Percentiles rank a stretch among this genome's conserved stretches.
Conservation (phyloP, 257 asterid species). For the Pogostemon cablin region DNA sequence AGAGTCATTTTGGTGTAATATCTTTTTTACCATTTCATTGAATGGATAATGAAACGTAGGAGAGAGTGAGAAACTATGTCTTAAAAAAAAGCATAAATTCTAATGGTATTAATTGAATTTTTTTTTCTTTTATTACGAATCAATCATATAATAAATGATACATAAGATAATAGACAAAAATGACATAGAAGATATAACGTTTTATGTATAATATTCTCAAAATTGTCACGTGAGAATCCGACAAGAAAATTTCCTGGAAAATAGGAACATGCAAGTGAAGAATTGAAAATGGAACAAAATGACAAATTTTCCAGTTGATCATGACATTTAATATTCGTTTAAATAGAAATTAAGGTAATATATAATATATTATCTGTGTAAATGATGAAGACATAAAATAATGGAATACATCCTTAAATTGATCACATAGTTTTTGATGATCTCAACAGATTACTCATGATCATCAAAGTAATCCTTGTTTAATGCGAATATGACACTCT, state of each 20-base stretch:
- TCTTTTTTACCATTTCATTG: too few species aligned
- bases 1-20: too few species aligned
- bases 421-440: background rate
- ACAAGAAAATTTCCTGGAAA: slow-evolving; percentile 3
- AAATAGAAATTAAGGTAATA: background rate
- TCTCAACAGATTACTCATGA: background rate
- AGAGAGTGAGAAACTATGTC: too few species aligned
- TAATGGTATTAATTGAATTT: too few species aligned
- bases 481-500: background rate
- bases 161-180: too few species aligned
- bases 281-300: background rate
- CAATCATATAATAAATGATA: too few species aligned
- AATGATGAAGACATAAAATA: background rate
- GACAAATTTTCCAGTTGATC: background rate
- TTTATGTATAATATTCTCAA: background rate
- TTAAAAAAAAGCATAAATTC: too few species aligned
- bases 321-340: slow-evolving; percentile 19
- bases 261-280: background rate
- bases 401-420: slow-evolving; percentile 6
- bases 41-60: too few species aligned
- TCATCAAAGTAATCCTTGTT: slow-evolving; percentile 5
- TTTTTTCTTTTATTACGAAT: too few species aligned
- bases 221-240: slow-evolving; percentile 23
- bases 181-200: too few species aligned
- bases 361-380: background rate